These are phyloP conservation scores for Fusarium chlamydosporum DNA, from an alignment of 2,329 filamentous ascomycete genomes.

Conservation along the genomic window DNA sequence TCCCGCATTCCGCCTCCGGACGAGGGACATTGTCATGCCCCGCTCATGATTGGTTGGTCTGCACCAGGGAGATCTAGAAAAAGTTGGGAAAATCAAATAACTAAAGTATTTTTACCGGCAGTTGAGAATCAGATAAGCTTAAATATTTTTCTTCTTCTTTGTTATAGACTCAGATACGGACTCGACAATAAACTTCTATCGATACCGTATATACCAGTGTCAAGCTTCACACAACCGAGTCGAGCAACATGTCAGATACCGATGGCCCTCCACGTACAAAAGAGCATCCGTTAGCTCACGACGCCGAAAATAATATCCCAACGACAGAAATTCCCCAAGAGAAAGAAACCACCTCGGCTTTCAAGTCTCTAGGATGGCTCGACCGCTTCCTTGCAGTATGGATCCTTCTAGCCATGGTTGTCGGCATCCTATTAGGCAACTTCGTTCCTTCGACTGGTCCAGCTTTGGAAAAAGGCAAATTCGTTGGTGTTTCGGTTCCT, in stretches of 20 bases:
- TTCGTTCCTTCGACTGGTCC: constrained; percentile 74
- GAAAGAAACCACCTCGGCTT: constrained; percentile 55
- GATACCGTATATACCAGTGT: not conserved
- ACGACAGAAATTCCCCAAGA: not conserved
- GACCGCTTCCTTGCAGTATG: constrained; percentile 76
- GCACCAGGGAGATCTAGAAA: not conserved
- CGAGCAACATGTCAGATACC: not conserved
- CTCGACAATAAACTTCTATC: not conserved
- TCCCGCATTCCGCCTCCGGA: constrained; percentile 1
- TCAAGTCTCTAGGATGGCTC: constrained; percentile 70
- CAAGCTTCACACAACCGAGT: not conserved
- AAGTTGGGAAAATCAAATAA: constrained; percentile 12
- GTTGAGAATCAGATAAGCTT: not conserved
- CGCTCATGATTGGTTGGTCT: constrained; percentile 37
- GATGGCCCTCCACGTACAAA: constrained; percentile 2
- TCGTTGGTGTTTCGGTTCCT: constrained; percentile 77
- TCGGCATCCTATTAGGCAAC: constrained; percentile 83
- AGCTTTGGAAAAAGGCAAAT: constrained; percentile 77
- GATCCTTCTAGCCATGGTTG: constrained; percentile 83
- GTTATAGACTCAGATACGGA: not conserved
- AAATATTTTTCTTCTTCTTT: not conserved
- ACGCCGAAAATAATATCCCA: constrained; percentile 27
- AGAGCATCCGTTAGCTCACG: constrained; percentile 6
- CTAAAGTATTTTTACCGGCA: not conserved
- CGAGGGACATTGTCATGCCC: constrained; percentile 46